Conservation (phyloP, 164 flowering plant species). For the Piper betle region DNA sequence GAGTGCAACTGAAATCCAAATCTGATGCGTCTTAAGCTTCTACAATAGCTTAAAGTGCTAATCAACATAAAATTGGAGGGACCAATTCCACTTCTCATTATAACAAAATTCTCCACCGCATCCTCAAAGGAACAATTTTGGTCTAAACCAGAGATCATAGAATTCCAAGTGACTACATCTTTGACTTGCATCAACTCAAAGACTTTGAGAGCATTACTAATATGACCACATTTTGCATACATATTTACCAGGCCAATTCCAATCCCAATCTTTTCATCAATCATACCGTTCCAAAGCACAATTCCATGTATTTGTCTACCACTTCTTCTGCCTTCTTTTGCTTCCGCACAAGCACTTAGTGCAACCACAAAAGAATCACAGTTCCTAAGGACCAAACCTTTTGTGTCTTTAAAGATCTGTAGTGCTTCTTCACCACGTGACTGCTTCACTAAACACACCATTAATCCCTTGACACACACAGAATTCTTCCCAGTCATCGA, state of each 20-base stretch:
- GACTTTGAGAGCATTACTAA: conserved; percentile 38
- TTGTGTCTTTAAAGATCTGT: conserved; percentile 37
- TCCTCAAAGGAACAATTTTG: conserved; percentile 57
- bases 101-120: conserved; percentile 29
- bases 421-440: conserved; percentile 56
- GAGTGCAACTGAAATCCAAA: conserved; percentile 56
- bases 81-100: conserved; percentile 40
- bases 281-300: conserved; percentile 39
- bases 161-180: conserved; percentile 79
- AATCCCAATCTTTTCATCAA: conserved; percentile 28
- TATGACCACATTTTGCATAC: conserved; percentile 69
- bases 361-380: conserved; percentile 57
- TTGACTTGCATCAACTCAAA: conserved; percentile 42
- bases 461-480: conserved; percentile 71
- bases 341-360: conserved; percentile 56
- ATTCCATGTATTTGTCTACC: conserved; percentile 73
- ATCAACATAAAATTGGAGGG: conserved; percentile 71
- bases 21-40: conserved; percentile 41
- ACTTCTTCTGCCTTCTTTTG: conserved; percentile 42
- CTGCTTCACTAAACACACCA: conserved; percentile 73
- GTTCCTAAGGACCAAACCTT: conserved; percentile 33
- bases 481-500: conserved; percentile 54
- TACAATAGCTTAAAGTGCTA: conserved; percentile 75
- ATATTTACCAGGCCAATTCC: conserved; percentile 70
- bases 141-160: conserved; percentile 75